A percentile compares a stretch with the other conserved stretches of the same genome.
phyloP scores from a whole-genome alignment of 2,329 filamentous ascomycete species.

The Cordyceps javanica region DNA sequence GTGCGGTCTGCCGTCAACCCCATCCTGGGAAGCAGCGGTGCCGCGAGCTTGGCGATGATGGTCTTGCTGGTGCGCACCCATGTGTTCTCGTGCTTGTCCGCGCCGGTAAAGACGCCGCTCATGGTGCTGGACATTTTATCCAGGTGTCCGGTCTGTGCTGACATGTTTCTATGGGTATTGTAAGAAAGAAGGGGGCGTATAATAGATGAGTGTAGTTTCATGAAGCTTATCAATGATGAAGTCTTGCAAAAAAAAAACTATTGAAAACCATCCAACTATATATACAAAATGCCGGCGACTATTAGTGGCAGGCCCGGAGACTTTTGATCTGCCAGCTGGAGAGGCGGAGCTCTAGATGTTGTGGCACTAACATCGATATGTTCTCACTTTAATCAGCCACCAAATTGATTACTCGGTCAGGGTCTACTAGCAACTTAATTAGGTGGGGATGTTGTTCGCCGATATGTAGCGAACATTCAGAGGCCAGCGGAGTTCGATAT shows the following conservation, averaged over 20 bases:
- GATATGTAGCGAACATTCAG: too few species aligned
- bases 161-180: background rate
- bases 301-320: background rate
- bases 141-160: background rate
- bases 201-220: background rate
- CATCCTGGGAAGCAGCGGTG: constrained; percentile 7
- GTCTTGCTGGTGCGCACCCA: constrained; percentile 4
- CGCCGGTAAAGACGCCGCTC: constrained; percentile 3
- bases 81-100: background rate
- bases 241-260: background rate
- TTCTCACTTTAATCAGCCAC: too few species aligned
- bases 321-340: background rate
- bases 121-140: background rate
- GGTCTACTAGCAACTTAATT: too few species aligned
- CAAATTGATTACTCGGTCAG: too few species aligned
- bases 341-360: too few species aligned
- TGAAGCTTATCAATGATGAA: background rate
- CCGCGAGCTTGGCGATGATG: constrained; percentile 4
- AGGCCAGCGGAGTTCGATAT: too few species aligned
- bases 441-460: too few species aligned
- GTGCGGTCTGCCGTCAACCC: constrained; percentile 6
- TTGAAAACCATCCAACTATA: background rate
- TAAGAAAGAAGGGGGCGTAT: background rate
- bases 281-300: constrained; percentile 8
- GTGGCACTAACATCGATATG: too few species aligned